Percentiles rank a stretch among this genome's conserved stretches.
Conservation (phyloP, 495 filamentous ascomycete species). For the Penicillium goetzii region DNA sequence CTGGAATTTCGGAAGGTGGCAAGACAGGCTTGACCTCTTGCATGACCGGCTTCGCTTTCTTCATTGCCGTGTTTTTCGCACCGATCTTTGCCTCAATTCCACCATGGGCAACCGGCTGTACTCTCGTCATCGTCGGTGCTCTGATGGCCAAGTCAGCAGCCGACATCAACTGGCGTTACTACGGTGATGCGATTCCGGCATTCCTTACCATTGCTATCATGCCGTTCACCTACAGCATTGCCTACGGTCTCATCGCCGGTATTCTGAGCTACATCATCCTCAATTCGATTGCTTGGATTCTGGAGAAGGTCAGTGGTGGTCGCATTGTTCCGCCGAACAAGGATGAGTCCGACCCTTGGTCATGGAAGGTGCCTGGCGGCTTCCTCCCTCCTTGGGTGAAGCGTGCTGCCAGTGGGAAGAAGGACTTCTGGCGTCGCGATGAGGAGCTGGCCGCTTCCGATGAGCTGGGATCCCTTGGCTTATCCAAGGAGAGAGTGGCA, state of each 20-base stretch:
- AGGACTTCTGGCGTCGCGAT: constrained; percentile 63
- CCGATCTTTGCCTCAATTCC: constrained; percentile 86
- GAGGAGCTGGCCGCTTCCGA: constrained; percentile 31
- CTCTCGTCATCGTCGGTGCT: constrained; percentile 76
- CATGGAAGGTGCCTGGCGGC: constrained; percentile 67
- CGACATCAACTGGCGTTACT: constrained; percentile 84
- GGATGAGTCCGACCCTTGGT: constrained; percentile 74
- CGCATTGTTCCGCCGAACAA: constrained; percentile 73
- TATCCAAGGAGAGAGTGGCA: constrained; percentile 23
- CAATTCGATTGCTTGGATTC: constrained; percentile 65
- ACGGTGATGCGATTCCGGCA: constrained; percentile 76
- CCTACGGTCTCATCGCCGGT: constrained; percentile 77
- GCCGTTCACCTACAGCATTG: constrained; percentile 86
- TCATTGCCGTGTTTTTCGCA: constrained; percentile 84
- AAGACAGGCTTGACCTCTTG: constrained; percentile 82
- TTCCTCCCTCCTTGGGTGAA: constrained; percentile 71
- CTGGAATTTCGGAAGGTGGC: constrained; percentile 82
- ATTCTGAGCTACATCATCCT: constrained; percentile 73
- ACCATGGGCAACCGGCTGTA: constrained; percentile 81
- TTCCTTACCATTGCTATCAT: constrained; percentile 80
- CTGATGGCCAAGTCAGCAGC: constrained; percentile 76
- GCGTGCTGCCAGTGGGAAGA: constrained; percentile 63
- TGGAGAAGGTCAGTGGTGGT: constrained; percentile 65
- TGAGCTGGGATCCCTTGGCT: constrained; percentile 21
- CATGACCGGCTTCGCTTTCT: constrained; percentile 76